Evolutionary conservation across 306 rosid genomes (phyloP).

Genomic region (Gillenia trifoliata): DNA sequence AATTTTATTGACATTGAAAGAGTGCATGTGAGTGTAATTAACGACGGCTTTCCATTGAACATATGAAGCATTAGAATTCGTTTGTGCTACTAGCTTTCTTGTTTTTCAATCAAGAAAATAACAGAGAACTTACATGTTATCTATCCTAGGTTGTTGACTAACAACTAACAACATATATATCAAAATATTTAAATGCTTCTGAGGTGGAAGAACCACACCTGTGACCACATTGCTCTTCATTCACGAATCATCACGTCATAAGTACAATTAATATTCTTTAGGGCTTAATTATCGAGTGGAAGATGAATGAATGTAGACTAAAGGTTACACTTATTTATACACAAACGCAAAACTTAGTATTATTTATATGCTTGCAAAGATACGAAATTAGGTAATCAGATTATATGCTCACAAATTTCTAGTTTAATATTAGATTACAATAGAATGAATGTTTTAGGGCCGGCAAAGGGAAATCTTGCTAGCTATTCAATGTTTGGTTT

Average conservation of each 20-base stretch:
- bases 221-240: constrained; percentile 2
- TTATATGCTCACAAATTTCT: not conserved
- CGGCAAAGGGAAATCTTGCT: not conserved
- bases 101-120: not conserved
- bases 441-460: not conserved
- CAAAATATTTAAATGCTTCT: not conserved
- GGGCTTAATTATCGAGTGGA: not conserved
- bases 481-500: not conserved
- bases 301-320: not conserved
- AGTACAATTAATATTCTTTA: not conserved
- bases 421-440: not conserved
- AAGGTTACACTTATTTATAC: not conserved
- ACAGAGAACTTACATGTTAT: not conserved
- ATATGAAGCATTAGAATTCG: not conserved
- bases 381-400: constrained; percentile 16
- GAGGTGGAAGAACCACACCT: constrained; percentile 1
- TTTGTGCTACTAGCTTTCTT: not conserved
- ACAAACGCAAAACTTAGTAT: not conserved
- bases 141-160: not conserved
- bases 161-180: not conserved
- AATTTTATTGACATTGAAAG: too few species aligned
- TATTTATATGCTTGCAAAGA: constrained; percentile 13
- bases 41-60: not conserved
- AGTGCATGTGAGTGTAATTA: too few species aligned
- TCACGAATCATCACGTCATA: not conserved